Evolutionary conservation across 176 grass and related monocot species (phyloP).

Genomic region (Lolium perenne): DNA sequence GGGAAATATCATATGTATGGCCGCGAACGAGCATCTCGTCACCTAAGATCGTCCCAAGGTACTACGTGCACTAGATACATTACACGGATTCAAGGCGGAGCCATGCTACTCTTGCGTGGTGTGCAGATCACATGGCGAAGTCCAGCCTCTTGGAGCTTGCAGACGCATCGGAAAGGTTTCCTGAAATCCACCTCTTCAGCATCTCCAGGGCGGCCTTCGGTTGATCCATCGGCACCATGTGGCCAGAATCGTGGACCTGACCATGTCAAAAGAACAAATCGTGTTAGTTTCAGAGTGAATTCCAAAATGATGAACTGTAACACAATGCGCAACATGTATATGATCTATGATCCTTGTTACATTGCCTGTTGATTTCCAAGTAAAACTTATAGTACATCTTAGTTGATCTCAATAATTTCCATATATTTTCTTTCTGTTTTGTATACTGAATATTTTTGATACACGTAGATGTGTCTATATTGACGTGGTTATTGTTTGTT

Average conservation of each 20-base stretch:
- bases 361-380: not conserved
- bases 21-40: not conserved
- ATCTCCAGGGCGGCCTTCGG: conserved; percentile 90
- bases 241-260: conserved; percentile 85
- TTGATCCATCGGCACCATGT: conserved; percentile 99
- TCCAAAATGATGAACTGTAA: not conserved
- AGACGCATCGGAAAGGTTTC: conserved; percentile 45
- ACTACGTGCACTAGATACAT: conserved; percentile 7
- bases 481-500: not conserved
- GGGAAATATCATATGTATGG: conserved; percentile 46
- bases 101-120: not conserved
- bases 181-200: conserved; percentile 78
- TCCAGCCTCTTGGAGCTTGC: conserved; percentile 41
- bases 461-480: not conserved
- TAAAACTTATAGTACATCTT: not conserved
- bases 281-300: not conserved
- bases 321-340: not conserved
- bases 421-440: not conserved
- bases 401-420: not conserved
- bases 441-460: conserved; percentile 4
- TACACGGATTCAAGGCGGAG: not conserved
- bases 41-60: conserved; percentile 27
- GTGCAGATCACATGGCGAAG: conserved; percentile 40
- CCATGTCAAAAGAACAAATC: not conserved
- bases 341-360: not conserved